Base-by-base conservation (phyloP, 306 rosid genomes). In the Vicia sativa region DNA sequence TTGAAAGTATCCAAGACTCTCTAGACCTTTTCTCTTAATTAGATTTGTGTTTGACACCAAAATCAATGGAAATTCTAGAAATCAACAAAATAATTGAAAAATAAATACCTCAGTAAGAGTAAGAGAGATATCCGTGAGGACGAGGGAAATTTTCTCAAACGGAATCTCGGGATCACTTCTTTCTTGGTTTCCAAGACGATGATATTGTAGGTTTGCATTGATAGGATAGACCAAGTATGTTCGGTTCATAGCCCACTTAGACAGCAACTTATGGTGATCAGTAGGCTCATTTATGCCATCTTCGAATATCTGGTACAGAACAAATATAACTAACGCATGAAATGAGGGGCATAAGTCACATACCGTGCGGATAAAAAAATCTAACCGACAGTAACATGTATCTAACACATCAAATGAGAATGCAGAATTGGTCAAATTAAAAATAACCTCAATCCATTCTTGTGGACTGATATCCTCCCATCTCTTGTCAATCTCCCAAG, bases 161-260 rank as follows among this genome's bases (percentile, higher is more conserved):
- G 97, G 99, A 85, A 90, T 80, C 62, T 90, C 87, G 0, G 95
- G 88, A 78, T 90, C 85, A 76, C 70, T 83, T 79, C 84, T 83
- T 78, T 93, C 99, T 79, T 88, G 92, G 66, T 93, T 82, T 79
- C 99, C 99, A 67, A 90, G 90, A 70, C 99, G 99, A 74, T 90
- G 97, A 84, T 93, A 93, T 64, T 88, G 89, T 58, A 93, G 76
- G 44, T 67, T 78, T 74, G 96, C 97, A 79, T 90, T 85, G 71
- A 93, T 90, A 31, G 99, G 99, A 80, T 89, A 86, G 58, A 90
- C 92, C 89, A 93, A 53, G 74, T 88, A 93, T 2, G 84, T 74
- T 55, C 91, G 90, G 76, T 86, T 81, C 76, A 67, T 50, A 77
- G 95, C 96, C 98, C 96, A 93, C 77, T 85, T 86, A 26, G 93